Evolutionary conservation across 1,284 basidiomycete genomes (phyloP).

Genomic region (Malassezia vespertilionis): DNA sequence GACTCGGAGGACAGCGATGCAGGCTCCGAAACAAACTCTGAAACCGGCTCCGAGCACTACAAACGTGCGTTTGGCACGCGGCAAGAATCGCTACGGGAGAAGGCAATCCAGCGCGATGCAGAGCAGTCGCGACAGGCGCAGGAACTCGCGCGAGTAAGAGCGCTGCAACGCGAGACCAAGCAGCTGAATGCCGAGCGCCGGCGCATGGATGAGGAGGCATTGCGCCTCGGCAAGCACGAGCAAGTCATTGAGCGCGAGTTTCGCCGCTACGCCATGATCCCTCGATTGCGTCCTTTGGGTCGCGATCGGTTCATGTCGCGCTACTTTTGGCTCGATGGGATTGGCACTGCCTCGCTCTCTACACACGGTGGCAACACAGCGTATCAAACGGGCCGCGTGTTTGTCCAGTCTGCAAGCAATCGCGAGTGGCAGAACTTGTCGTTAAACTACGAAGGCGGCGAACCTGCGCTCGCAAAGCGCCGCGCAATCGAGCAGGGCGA

Average conservation of each 20-base stretch:
- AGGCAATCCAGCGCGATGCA: constrained; percentile 34
- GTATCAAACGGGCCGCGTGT: constrained; percentile 77
- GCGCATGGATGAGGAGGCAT: constrained; percentile 60
- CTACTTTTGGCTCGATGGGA: constrained; percentile 97
- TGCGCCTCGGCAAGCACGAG: constrained; percentile 64
- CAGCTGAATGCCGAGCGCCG: constrained; percentile 27
- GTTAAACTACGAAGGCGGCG: constrained; percentile 50
- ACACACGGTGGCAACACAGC: constrained; percentile 53
- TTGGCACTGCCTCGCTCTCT: constrained; percentile 69
- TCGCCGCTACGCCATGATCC: constrained; percentile 66
- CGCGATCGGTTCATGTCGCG: constrained; percentile 85
- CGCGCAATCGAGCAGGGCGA: constrained; percentile 58
- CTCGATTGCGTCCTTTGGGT: constrained; percentile 76
- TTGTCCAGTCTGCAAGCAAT: constrained; percentile 75
- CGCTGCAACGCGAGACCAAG: constrained; percentile 33
- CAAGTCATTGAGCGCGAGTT: constrained; percentile 87
- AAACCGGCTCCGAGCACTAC: constrained; percentile 20
- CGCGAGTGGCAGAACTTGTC: constrained; percentile 48
- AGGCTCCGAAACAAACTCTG: constrained; percentile 6
- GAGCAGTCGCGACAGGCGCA: constrained; percentile 22
- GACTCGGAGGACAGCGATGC: constrained; percentile 21
- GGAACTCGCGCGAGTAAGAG: constrained; percentile 22
- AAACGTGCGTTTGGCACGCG: constrained; percentile 26
- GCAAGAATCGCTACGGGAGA: constrained; percentile 39
- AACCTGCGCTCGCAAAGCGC: constrained; percentile 48